These are phyloP conservation scores for Monosporozyma unispora DNA, from an alignment of 805 yeast species.

Conservation along the genomic window DNA sequence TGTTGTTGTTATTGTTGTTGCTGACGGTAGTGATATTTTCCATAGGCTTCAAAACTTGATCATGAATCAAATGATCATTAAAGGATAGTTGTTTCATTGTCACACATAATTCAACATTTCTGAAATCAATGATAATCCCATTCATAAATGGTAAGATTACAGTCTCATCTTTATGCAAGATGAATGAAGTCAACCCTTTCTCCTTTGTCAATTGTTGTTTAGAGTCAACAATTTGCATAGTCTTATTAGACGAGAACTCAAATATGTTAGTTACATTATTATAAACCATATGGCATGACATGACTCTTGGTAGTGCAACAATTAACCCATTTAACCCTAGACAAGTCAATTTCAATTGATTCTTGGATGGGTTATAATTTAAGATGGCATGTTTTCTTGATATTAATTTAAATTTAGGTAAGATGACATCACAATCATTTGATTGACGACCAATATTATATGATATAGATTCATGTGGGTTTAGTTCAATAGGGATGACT, in stretches of 20 bases:
- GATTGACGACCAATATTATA: constrained; percentile 26
- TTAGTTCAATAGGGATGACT: constrained; percentile 9
- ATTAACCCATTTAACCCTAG: constrained; percentile 75
- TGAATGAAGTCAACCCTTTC: constrained; percentile 22
- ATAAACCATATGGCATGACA: constrained; percentile 27
- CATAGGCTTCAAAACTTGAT: neutral
- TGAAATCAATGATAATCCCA: constrained; percentile 60
- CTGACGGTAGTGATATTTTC: no score
- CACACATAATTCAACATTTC: constrained; percentile 31
- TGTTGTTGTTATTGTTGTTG: no score
- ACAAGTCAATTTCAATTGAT: constrained; percentile 51
- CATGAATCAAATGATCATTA: constrained; percentile 17
- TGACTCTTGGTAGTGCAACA: constrained; percentile 47
- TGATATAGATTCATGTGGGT: constrained; percentile 14
- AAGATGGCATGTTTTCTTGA: constrained; percentile 28
- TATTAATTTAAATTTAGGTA: constrained; percentile 26
- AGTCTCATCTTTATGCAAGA: constrained; percentile 49
- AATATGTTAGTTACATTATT: constrained; percentile 14
- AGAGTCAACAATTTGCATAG: neutral
- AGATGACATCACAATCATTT: constrained; percentile 20
- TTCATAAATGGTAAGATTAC: constrained; percentile 54
- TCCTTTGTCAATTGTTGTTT: constrained; percentile 12
- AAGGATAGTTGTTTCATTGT: constrained; percentile 18
- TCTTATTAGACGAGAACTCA: constrained; percentile 13
- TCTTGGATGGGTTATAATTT: constrained; percentile 34